Evolutionary conservation across 768 basidiomycete genomes (phyloP), one percentile per base, ranked within the genome.

Genomic region (Tricholoma sp.): DNA sequence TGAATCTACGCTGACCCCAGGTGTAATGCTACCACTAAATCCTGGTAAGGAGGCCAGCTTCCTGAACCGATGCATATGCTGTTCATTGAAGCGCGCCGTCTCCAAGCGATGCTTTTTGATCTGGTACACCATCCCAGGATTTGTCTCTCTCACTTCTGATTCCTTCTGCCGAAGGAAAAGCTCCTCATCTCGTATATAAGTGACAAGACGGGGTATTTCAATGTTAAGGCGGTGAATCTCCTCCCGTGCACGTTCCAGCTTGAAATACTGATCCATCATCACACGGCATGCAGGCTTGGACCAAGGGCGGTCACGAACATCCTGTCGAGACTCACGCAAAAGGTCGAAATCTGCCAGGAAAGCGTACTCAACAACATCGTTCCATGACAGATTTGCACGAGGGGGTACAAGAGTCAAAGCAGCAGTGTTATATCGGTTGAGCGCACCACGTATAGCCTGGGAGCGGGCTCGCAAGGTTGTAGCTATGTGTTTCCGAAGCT

Each of bases 381-480:
- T 61, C 67, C 67, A 70, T 15, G 57, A 20, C 2, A 70, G 59
- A 1, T 11, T n/a, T 0, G 54, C 60, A 8, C 52, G 49, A 3
- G 65, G 37, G 62, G n/a, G n/a, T n/a, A n/a, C n/a, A n/a, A n/a
- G n/a, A n/a, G n/a, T n/a, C n/a, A n/a, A n/a, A 17, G 67, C 68
- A 31, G 62, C 61, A 11, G 44, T 47, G 51, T 68, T 68, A 50
- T 64, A 66, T 3, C 50, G 36, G 10, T 60, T 55, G 6, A 68
- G 57, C 0, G 63, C 62, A 0, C 45, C 61, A 2, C 36, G 49
- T 13, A 70, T 63, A 5, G 66, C 63, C 29, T 61, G 48, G 3
- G 60, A 65, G 3, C 65, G 42, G 0, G 51, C 52, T 42, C 41
- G 34, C 20, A 59, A 44, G 12, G 58, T 54, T 1, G 28, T 42